Evolutionary conservation across 2,329 filamentous ascomycete genomes (phyloP).

Genomic region (Mycogone perniciosa): DNA sequence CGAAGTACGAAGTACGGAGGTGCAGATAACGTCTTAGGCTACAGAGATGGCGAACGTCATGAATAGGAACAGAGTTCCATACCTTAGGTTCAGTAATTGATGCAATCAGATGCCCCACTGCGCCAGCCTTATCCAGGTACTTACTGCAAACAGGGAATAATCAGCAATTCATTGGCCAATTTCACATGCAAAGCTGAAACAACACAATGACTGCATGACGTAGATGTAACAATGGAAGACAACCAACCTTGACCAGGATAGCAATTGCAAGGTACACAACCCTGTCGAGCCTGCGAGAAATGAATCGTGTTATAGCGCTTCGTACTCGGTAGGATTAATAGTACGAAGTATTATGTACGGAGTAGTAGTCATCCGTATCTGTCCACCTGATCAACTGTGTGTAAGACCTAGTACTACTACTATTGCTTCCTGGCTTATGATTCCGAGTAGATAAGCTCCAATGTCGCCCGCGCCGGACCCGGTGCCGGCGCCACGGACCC

Average conservation of each 20-base stretch:
- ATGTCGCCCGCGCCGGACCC: conserved; percentile 1
- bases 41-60: no score
- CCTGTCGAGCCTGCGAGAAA: no score
- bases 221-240: no score
- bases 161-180: neutral
- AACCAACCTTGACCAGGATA: neutral
- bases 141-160: neutral
- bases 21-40: no score
- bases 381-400: neutral
- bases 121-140: neutral
- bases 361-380: no score
- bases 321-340: no score
- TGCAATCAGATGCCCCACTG: neutral
- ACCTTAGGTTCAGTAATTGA: neutral
- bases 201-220: neutral
- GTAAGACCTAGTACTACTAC: neutral
- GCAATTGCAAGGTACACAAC: no score
- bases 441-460: conserved; percentile 1
- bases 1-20: no score
- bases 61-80: no score
- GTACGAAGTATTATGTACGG: no score
- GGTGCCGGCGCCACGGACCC: conserved; percentile 12
- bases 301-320: no score
- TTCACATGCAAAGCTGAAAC: neutral
- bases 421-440: neutral